phyloP scores from a whole-genome alignment of 768 basidiomycete genomes.

The Coprinopsis marcescibilis region DNA sequence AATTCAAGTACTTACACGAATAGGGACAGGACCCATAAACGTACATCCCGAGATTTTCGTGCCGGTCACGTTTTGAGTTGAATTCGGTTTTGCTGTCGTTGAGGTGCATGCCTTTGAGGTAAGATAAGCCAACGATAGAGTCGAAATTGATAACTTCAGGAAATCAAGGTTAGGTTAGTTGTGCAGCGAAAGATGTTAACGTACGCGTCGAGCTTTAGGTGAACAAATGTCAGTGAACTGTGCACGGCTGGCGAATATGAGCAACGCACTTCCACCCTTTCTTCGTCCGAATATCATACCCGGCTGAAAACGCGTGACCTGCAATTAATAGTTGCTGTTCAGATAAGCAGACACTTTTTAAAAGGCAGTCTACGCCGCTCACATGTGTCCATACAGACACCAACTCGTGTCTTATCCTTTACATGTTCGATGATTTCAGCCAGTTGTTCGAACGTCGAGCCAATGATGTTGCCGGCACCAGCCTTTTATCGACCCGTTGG shows the following conservation, averaged over 20 bases:
- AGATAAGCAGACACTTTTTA: not conserved
- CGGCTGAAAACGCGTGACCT: slow-evolving; percentile 81
- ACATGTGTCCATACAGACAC: slow-evolving; percentile 88
- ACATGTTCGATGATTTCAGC: slow-evolving; percentile 63
- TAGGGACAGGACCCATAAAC: slow-evolving; percentile 20
- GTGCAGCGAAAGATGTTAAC: too few relatives aligned
- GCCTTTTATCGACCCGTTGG: slow-evolving; percentile 39
- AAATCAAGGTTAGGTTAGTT: not conserved
- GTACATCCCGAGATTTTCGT: slow-evolving; percentile 81
- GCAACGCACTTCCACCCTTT: slow-evolving; percentile 64
- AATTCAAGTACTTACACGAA: not conserved
- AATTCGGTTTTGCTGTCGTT: slow-evolving; percentile 74
- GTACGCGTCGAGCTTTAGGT: too few relatives aligned
- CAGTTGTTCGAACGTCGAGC: slow-evolving; percentile 64
- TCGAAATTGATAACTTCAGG: not conserved
- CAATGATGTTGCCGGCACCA: slow-evolving; percentile 74
- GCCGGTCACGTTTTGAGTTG: slow-evolving; percentile 67
- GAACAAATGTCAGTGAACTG: slow-evolving; percentile 2
- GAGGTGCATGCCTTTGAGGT: slow-evolving; percentile 78
- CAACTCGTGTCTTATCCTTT: slow-evolving; percentile 67
- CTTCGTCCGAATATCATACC: slow-evolving; percentile 74
- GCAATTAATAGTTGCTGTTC: not conserved
- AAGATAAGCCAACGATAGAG: slow-evolving; percentile 53
- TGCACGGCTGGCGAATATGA: not conserved
- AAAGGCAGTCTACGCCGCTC: slow-evolving; percentile 13